Percentiles rank a stretch among this genome's conserved stretches.
Evolutionary conservation across 306 rosid genomes (phyloP).

Genomic region (Cucumis cinereus): DNA sequence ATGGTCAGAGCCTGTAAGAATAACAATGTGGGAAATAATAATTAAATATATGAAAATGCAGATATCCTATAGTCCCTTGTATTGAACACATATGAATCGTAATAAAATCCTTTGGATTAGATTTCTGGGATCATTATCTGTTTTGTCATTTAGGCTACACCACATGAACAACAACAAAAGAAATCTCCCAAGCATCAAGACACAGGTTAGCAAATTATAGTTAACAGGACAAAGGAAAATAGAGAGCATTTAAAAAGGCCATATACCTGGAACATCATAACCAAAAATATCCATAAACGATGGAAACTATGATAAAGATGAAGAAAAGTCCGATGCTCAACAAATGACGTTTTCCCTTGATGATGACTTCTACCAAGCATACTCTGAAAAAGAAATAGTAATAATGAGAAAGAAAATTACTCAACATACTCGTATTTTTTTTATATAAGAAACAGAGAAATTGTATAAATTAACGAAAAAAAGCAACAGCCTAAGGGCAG

Average conservation of each 20-base stretch:
- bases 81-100: too few relatives aligned
- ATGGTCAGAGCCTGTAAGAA: slow-evolving; percentile 60
- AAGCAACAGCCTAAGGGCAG: too few relatives aligned
- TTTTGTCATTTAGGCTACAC: too few relatives aligned
- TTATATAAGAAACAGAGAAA: too few relatives aligned
- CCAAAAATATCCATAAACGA: slow-evolving; percentile 87
- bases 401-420: not conserved
- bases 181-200: not conserved
- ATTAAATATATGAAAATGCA: not conserved
- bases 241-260: not conserved
- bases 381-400: slow-evolving; percentile 27
- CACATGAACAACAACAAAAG: not conserved
- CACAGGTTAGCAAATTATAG: not conserved
- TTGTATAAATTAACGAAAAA: too few relatives aligned
- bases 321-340: slow-evolving; percentile 89
- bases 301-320: slow-evolving; percentile 96
- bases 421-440: not conserved
- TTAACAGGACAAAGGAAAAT: not conserved
- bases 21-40: not conserved
- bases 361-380: slow-evolving; percentile 40
- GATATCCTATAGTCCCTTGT: not conserved
- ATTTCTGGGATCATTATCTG: too few relatives aligned
- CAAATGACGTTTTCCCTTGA: slow-evolving; percentile 90
- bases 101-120: too few relatives aligned
- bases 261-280: slow-evolving; percentile 94